Percentiles rank a stretch among this genome's conserved stretches.
These are phyloP conservation scores for Grosmannia clavigera DNA, from an alignment of 2,329 filamentous ascomycete species.

Conservation along the genomic window DNA sequence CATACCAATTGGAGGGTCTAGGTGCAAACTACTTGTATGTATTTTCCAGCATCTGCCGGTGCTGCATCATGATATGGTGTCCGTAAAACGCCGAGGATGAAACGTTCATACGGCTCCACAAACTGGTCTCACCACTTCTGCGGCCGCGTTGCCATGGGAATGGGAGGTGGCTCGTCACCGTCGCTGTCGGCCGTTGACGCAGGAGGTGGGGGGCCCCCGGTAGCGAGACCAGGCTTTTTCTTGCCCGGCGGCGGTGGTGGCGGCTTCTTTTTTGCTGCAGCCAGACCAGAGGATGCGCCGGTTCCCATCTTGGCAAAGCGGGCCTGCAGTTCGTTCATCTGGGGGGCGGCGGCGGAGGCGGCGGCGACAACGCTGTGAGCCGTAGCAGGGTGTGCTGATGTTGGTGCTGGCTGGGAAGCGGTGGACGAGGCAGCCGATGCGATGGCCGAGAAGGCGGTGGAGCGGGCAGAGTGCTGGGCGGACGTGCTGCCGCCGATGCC, in stretches of 20 bases:
- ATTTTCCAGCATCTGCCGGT: not conserved
- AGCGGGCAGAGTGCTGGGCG: not conserved
- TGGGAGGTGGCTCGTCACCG: constrained; percentile 29
- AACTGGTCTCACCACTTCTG: constrained; percentile 11
- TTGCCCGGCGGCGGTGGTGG: constrained; percentile 38
- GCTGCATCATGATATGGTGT: too few relatives aligned
- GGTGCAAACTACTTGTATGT: not conserved
- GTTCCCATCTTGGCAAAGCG: constrained; percentile 47
- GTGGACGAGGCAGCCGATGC: not conserved
- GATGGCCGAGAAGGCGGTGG: constrained; percentile 5
- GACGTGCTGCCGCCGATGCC: constrained; percentile 45
- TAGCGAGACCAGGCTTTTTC: constrained; percentile 33
- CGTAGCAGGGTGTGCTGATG: constrained; percentile 2
- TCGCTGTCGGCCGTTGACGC: constrained; percentile 1
- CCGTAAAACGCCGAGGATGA: not conserved
- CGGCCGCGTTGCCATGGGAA: constrained; percentile 39
- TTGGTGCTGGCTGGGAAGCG: not conserved
- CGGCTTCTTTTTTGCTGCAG: constrained; percentile 38
- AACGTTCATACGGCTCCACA: not conserved
- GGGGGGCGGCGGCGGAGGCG: constrained; percentile 15
- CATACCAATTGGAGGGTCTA: too few relatives aligned
- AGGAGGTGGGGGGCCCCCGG: not conserved
- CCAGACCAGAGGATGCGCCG: constrained; percentile 8
- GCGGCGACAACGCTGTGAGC: not conserved
- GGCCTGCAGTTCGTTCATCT: constrained; percentile 55